Percentiles rank a stretch among this genome's conserved stretches.
Conservation (phyloP, 306 rosid species). For the Alnus rubra region DNA sequence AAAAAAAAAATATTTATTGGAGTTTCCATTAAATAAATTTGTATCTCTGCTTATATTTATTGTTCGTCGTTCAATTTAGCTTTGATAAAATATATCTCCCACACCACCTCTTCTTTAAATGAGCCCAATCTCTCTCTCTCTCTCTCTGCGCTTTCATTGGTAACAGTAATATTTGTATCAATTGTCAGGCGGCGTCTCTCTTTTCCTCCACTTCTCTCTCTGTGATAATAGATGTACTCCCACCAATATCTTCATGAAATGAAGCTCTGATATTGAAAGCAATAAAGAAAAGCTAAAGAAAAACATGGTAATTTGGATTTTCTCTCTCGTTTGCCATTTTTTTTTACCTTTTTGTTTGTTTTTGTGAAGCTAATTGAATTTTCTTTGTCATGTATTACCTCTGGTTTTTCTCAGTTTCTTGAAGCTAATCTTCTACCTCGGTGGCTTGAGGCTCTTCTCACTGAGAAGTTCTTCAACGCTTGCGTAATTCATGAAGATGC, state of each 20-base stretch:
- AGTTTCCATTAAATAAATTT: conserved; percentile 6
- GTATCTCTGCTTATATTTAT: neutral
- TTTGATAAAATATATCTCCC: conserved; percentile 13
- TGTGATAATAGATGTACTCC: conserved; percentile 34
- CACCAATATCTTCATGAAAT: conserved; percentile 29
- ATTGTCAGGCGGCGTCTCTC: conserved; percentile 65
- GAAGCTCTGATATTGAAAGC: conserved; percentile 27
- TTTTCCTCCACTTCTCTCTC: conserved; percentile 26
- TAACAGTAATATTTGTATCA: conserved; percentile 43
- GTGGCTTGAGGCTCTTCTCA: conserved; percentile 75
- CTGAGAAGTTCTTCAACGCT: conserved; percentile 90
- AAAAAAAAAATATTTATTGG: neutral
- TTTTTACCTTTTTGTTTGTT: neutral
- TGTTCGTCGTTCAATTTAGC: neutral
- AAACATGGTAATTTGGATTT: conserved; percentile 48
- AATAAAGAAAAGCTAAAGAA: neutral
- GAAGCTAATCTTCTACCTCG: conserved; percentile 50
- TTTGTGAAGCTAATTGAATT: neutral
- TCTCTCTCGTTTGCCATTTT: neutral
- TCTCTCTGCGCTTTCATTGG: conserved; percentile 47
- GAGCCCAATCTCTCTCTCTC: conserved; percentile 5
- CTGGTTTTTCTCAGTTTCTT: conserved; percentile 28
- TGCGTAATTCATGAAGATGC: conserved; percentile 82
- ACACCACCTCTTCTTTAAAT: conserved; percentile 43
- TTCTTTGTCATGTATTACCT: neutral